These are phyloP conservation scores for Chrysoporthe cubensis DNA, from an alignment of 2,329 filamentous ascomycete genomes.

Conservation along the genomic window DNA sequence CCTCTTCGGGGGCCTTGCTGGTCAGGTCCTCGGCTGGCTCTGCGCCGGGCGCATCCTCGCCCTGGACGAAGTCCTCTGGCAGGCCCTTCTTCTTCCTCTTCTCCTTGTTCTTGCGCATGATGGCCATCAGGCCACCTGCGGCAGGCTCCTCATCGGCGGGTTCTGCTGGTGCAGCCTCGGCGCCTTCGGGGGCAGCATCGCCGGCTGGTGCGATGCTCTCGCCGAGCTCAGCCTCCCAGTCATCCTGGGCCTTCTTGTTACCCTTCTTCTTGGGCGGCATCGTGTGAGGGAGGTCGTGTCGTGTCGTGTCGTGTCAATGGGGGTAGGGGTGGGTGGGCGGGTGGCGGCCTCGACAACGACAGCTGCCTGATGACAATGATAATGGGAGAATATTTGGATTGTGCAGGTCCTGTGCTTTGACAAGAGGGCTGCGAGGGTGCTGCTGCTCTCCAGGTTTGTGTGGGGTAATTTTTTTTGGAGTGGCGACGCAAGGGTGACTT, in stretches of 20 bases:
- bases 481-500: constrained; percentile 4
- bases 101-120: constrained; percentile 78
- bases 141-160: constrained; percentile 55
- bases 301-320: not conserved
- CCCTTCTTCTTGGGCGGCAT: constrained; percentile 97
- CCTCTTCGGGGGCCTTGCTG: constrained; percentile 76
- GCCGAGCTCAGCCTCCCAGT: constrained; percentile 94
- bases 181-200: constrained; percentile 48
- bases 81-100: constrained; percentile 90
- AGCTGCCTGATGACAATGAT: not conserved
- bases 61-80: constrained; percentile 73
- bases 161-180: constrained; percentile 54
- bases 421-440: not conserved
- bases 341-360: no score
- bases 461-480: constrained; percentile 28
- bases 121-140: constrained; percentile 73
- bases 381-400: constrained; percentile 11
- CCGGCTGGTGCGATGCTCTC: constrained; percentile 71
- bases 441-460: constrained; percentile 14
- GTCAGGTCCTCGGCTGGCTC: constrained; percentile 50
- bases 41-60: constrained; percentile 58
- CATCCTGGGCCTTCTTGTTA: constrained; percentile 81
- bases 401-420: constrained; percentile 4
- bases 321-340: not conserved
- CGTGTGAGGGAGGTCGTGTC: constrained; percentile 37